These are phyloP conservation scores for Xylaria sp. DNA, from an alignment of 2,329 filamentous ascomycete genomes.

Conservation along the genomic window DNA sequence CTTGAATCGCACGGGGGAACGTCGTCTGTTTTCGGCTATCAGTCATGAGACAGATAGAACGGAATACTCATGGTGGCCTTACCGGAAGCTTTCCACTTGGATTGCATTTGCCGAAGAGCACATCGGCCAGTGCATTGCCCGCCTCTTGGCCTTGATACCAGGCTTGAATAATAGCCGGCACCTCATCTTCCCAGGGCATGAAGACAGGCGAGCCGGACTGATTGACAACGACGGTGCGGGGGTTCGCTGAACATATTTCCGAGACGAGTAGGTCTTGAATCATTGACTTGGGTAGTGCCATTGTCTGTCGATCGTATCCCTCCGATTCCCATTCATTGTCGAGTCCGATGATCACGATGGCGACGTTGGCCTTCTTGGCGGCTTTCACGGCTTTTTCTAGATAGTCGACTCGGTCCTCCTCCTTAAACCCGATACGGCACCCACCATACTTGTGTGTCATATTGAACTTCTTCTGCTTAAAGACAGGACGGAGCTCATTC, in stretches of 20 bases:
- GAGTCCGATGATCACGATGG: constrained; percentile 62
- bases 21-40: constrained; percentile 42
- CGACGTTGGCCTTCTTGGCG: constrained; percentile 59
- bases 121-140: constrained; percentile 62
- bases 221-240: constrained; percentile 62
- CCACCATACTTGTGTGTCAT: constrained; percentile 64
- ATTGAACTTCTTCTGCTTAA: constrained; percentile 53
- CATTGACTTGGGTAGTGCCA: constrained; percentile 53
- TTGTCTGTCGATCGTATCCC: constrained; percentile 60
- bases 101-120: constrained; percentile 57
- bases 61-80: constrained; percentile 16
- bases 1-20: constrained; percentile 58
- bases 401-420: constrained; percentile 56
- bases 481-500: constrained; percentile 57
- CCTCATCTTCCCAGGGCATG: constrained; percentile 63
- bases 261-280: constrained; percentile 59
- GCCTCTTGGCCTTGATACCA: constrained; percentile 69
- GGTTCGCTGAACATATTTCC: constrained; percentile 57
- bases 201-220: constrained; percentile 64
- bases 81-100: constrained; percentile 65
- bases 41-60: not conserved
- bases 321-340: constrained; percentile 74
- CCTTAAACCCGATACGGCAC: constrained; percentile 65
- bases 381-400: constrained; percentile 60
- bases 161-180: constrained; percentile 62